phyloP scores from a whole-genome alignment of 2,329 filamentous ascomycete genomes.

The Pseudogymnoascus sp. region DNA sequence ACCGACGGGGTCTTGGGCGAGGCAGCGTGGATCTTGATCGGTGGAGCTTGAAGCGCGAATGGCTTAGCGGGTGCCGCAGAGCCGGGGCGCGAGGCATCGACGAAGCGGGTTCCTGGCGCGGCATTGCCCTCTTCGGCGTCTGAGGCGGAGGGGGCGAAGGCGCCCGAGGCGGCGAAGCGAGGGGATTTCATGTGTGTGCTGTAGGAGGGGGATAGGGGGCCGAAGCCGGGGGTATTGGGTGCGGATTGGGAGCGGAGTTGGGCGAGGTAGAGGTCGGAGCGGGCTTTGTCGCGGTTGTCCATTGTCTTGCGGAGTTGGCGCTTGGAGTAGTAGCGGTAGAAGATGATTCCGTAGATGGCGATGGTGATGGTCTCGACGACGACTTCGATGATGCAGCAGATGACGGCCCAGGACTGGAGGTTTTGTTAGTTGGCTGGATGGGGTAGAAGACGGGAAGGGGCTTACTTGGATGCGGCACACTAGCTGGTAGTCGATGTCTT shows the following conservation, averaged over 20 bases:
- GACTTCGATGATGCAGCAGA: conserved; percentile 96
- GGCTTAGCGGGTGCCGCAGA: conserved; percentile 48
- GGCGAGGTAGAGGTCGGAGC: conserved; percentile 89
- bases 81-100: conserved; percentile 49
- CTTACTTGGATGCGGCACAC: conserved; percentile 79
- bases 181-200: conserved; percentile 35
- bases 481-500: conserved; percentile 80
- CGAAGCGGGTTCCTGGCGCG: conserved; percentile 41
- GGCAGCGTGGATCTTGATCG: conserved; percentile 66
- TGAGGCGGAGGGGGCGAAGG: conserved; percentile 41
- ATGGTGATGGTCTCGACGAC: conserved; percentile 89
- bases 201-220: conserved; percentile 55
- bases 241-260: conserved; percentile 78
- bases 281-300: conserved; percentile 87
- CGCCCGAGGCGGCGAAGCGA: conserved; percentile 50
- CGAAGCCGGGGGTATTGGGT: conserved; percentile 88
- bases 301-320: conserved; percentile 92
- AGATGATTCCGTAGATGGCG: conserved; percentile 84
- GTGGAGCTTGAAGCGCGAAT: conserved; percentile 86
- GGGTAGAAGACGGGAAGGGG: conserved; percentile 1
- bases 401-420: conserved; percentile 77
- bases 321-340: conserved; percentile 97
- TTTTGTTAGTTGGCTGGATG: conserved; percentile 10
- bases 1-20: conserved; percentile 61
- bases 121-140: conserved; percentile 47